Evolutionary conservation across 495 filamentous ascomycete species (phyloP).

Genomic region (Neurospora sp.): DNA sequence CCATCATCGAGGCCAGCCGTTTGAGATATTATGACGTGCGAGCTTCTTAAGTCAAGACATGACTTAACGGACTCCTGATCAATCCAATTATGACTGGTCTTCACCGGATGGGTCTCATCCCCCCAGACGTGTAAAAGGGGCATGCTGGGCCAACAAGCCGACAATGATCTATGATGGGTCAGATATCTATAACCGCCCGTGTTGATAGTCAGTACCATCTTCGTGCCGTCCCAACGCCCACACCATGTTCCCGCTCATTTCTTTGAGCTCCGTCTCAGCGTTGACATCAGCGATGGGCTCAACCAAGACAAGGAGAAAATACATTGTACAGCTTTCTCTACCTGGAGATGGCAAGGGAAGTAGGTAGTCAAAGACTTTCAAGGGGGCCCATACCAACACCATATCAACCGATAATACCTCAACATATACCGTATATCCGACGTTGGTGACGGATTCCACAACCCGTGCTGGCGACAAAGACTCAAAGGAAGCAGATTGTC

Average conservation of each 20-base stretch:
- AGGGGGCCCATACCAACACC: not conserved
- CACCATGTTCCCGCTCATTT: not conserved
- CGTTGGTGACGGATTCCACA: not conserved
- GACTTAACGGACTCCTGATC: no score
- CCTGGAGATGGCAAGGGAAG: not conserved
- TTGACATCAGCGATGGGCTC: not conserved
- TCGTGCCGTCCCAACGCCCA: not conserved
- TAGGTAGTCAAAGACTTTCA: not conserved
- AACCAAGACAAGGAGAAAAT: not conserved
- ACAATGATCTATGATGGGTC: fast-evolving
- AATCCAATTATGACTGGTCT: no score
- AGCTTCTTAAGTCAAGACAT: no score
- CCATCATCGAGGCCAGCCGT: not conserved
- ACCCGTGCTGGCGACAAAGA: not conserved
- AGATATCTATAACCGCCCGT: not conserved
- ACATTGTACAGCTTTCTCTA: not conserved
- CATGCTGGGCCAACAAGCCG: not conserved
- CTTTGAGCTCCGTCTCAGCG: not conserved
- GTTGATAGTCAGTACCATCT: fast-evolving
- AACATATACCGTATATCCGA: not conserved
- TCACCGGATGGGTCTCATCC: not conserved
- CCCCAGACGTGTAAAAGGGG: not conserved
- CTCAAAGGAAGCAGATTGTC: not conserved
- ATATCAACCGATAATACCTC: not conserved
- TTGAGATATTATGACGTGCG: not conserved